phyloP scores from a whole-genome alignment of 2,329 filamentous ascomycete genomes.

The Atkinsonella hypoxylon region DNA sequence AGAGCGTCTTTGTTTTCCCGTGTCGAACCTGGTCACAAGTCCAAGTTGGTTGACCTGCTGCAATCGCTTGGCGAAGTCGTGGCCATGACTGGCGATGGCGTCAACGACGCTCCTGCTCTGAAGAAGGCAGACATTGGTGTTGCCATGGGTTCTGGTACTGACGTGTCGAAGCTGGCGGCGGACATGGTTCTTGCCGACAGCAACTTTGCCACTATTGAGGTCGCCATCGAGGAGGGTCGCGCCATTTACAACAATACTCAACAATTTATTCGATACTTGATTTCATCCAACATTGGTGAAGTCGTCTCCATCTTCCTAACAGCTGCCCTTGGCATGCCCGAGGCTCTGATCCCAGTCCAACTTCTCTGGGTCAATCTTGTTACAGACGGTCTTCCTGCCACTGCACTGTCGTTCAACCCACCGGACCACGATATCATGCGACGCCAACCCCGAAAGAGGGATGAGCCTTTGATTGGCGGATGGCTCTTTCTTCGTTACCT shows the following conservation, averaged over 20 bases:
- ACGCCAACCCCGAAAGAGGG: conserved; percentile 77
- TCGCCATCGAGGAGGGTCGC: conserved; percentile 90
- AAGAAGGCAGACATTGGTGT: conserved; percentile 99
- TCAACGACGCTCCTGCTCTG: conserved; percentile 93
- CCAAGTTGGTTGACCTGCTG: conserved; percentile 90
- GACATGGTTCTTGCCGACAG: conserved; percentile 98
- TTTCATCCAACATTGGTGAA: conserved; percentile 98
- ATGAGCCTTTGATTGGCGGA: conserved; percentile 82
- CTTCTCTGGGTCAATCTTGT: conserved; percentile 98
- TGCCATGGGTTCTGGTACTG: conserved; percentile 95
- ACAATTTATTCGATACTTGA: conserved; percentile 97
- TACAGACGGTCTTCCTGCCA: conserved; percentile 92
- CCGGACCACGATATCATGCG: conserved; percentile 98
- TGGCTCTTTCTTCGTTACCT: conserved; percentile 98
- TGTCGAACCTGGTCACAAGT: conserved; percentile 92
- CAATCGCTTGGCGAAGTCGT: conserved; percentile 90
- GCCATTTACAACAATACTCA: conserved; percentile 99
- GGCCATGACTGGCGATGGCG: conserved; percentile 97
- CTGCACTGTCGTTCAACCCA: conserved; percentile 94
- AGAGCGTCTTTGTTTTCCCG: conserved; percentile 87
- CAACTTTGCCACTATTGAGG: conserved; percentile 96
- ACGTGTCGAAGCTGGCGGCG: conserved; percentile 90
- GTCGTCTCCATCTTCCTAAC: conserved; percentile 98
- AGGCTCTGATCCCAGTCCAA: conserved; percentile 93
- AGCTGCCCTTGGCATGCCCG: conserved; percentile 91